Conservation (phyloP, 371 early-diverging fungal species). For the Mortierella sp. region DNA sequence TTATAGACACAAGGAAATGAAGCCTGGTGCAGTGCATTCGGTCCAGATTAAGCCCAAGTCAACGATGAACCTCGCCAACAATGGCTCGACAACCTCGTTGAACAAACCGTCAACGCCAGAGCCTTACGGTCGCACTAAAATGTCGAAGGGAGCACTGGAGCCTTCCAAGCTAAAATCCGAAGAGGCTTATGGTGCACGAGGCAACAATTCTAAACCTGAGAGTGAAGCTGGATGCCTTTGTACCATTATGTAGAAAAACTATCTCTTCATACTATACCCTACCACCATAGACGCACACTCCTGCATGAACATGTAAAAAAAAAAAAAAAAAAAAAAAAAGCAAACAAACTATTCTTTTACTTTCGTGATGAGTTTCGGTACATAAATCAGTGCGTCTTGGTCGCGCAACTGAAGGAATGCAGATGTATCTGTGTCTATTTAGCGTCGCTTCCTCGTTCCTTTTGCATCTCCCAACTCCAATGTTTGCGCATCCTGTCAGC, state of each 20-base stretch:
- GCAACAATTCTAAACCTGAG: constrained; percentile 16
- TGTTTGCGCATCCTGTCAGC: no score
- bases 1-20: constrained; percentile 55
- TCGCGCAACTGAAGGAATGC: no score
- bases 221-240: constrained; percentile 40
- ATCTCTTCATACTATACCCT: background rate
- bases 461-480: no score
- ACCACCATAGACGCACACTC: background rate
- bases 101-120: constrained; percentile 8
- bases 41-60: constrained; percentile 31
- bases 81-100: constrained; percentile 9
- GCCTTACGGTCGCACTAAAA: constrained; percentile 4
- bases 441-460: no score
- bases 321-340: no score
- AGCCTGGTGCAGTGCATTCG: constrained; percentile 45
- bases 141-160: constrained; percentile 7
- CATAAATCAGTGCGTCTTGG: no score
- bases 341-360: no score
- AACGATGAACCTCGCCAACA: background rate
- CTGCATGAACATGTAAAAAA: no score
- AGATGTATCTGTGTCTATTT: no score
- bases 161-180: constrained; percentile 30
- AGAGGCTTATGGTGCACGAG: constrained; percentile 12
- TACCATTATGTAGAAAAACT: constrained; percentile 29
- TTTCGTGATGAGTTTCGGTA: no score